Evolutionary conservation across 257 asterid species (phyloP).

Genomic region (Fraxinus excelsior): DNA sequence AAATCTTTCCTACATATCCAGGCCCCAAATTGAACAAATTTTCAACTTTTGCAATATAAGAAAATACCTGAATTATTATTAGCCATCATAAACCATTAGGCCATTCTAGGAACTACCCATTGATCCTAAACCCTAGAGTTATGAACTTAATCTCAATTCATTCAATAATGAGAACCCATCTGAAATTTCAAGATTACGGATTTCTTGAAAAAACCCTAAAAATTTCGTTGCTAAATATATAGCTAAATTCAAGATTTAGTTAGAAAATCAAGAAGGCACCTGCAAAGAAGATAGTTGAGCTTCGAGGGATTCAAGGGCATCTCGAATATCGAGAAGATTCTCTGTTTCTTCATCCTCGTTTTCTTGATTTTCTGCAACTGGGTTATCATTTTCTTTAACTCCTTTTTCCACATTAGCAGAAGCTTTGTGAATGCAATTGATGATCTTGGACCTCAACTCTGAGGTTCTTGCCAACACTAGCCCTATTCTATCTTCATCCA

Average conservation of each 20-base stretch:
- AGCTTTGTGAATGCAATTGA: constrained; percentile 43
- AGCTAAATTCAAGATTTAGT: not conserved
- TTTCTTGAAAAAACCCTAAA: constrained; percentile 10
- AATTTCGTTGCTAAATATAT: constrained; percentile 1
- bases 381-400: constrained; percentile 21
- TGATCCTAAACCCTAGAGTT: not conserved
- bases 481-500: constrained; percentile 53
- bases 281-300: constrained; percentile 75
- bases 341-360: constrained; percentile 53
- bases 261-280: constrained; percentile 27
- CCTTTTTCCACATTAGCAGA: constrained; percentile 19
- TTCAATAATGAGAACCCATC: constrained; percentile 22
- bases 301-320: constrained; percentile 85
- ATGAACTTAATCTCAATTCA: constrained; percentile 9
- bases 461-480: constrained; percentile 50
- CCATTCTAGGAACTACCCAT: constrained; percentile 8
- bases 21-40: constrained; percentile 6
- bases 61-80: not conserved
- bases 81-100: not conserved
- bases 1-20: not conserved
- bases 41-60: not conserved
- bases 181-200: constrained; percentile 12
- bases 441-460: constrained; percentile 52
- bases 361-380: constrained; percentile 25
- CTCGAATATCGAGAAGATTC: constrained; percentile 62